Percentiles rank a stretch among this genome's conserved stretches.
Evolutionary conservation across 2,329 filamentous ascomycete species (phyloP).

Genomic region (Nemania sp.): DNA sequence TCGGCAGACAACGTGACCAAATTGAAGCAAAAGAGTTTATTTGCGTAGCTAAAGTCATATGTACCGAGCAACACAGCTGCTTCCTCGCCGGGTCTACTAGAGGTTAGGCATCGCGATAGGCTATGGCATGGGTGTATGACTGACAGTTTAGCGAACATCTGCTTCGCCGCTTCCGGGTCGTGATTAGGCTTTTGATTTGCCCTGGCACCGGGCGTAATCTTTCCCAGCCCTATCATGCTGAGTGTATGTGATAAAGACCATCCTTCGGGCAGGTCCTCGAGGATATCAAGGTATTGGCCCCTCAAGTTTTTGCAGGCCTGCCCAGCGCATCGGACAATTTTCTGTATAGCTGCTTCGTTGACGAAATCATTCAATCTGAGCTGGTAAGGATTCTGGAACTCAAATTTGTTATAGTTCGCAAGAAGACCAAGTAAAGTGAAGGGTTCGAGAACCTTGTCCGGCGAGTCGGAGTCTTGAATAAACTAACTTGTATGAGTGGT

Average conservation of each 20-base stretch:
- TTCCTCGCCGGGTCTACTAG: constrained; percentile 77
- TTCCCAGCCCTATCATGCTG: constrained; percentile 84
- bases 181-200: constrained; percentile 69
- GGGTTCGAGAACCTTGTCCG: constrained; percentile 74
- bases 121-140: constrained; percentile 50
- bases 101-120: constrained; percentile 42
- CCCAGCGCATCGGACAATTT: constrained; percentile 82
- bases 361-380: constrained; percentile 94
- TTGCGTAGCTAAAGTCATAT: constrained; percentile 94
- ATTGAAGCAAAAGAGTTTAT: constrained; percentile 93
- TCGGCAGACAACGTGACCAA: constrained; percentile 75
- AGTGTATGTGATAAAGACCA: constrained; percentile 88
- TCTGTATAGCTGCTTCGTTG: constrained; percentile 87
- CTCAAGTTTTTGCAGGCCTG: constrained; percentile 75
- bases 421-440: constrained; percentile 87
- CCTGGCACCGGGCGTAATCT: constrained; percentile 76
- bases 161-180: constrained; percentile 83
- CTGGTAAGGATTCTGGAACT: constrained; percentile 96
- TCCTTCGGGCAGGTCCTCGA: constrained; percentile 89
- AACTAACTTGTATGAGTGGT: constrained; percentile 64
- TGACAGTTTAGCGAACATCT: constrained; percentile 82
- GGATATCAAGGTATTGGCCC: constrained; percentile 83
- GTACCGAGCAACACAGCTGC: constrained; percentile 84
- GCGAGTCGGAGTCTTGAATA: constrained; percentile 80
- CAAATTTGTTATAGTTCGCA: constrained; percentile 99